A percentile compares a stretch with the other conserved stretches of the same genome.
These are phyloP conservation scores for Mucor plumbeus DNA, from an alignment of 371 early-diverging fungal genomes.

Conservation along the genomic window DNA sequence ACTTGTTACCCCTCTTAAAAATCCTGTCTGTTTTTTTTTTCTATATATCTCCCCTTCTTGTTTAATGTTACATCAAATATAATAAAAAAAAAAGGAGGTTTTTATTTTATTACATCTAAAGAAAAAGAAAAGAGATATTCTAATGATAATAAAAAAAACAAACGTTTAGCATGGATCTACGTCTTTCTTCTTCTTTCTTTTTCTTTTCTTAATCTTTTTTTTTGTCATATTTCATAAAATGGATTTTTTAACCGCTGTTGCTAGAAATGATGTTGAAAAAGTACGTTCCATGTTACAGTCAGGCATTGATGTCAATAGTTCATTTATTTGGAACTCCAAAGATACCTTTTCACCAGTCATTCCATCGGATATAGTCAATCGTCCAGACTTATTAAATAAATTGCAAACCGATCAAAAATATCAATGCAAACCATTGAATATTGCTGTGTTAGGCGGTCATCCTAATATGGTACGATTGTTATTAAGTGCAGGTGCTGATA, in stretches of 20 bases:
- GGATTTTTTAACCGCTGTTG: constrained; percentile 57
- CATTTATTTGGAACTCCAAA: constrained; percentile 57
- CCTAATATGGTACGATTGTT: constrained; percentile 62
- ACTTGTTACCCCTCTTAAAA: not conserved
- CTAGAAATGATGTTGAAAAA: constrained; percentile 56
- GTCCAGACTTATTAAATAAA: constrained; percentile 32
- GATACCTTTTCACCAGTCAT: constrained; percentile 51
- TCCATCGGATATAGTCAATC: constrained; percentile 37
- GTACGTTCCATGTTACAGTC: constrained; percentile 50
- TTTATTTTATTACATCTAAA: not conserved
- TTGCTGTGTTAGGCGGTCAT: constrained; percentile 73
- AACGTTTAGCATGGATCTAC: not conserved
- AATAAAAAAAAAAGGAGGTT: not conserved
- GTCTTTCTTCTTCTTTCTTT: constrained; percentile 1
- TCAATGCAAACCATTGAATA: constrained; percentile 66
- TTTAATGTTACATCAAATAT: constrained; percentile 12
- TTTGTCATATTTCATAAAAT: constrained; percentile 24
- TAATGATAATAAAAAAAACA: not conserved
- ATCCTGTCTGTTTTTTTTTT: not conserved
- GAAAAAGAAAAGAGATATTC: not conserved
- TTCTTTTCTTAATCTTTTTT: not conserved
- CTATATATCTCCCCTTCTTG: not conserved
- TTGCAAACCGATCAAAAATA: constrained; percentile 51
- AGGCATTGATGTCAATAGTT: constrained; percentile 58
- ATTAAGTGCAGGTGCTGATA: constrained; percentile 68